phyloP scores from a whole-genome alignment of 2,329 filamentous ascomycete species.

The Massarina eburnea region DNA sequence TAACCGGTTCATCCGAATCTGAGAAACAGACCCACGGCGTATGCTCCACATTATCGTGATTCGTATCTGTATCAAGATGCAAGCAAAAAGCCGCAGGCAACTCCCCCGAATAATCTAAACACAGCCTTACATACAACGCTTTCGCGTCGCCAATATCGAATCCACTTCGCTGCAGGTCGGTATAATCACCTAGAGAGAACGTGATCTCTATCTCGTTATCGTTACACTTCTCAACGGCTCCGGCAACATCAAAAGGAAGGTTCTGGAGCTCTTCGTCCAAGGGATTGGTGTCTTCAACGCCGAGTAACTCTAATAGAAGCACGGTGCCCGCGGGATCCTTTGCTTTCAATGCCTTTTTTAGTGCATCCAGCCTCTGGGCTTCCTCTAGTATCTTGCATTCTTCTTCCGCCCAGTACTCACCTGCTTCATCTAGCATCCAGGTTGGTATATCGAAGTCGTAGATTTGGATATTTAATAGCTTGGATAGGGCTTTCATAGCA shows the following conservation, averaged over 20 bases:
- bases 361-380: conserved; percentile 20
- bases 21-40: conserved; percentile 19
- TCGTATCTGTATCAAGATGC: conserved; percentile 27
- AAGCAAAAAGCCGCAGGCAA: conserved; percentile 27
- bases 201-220: conserved; percentile 31
- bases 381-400: conserved; percentile 27
- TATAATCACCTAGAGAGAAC: conserved; percentile 26
- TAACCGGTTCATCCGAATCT: conserved; percentile 14
- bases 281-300: conserved; percentile 22
- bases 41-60: conserved; percentile 17
- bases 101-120: conserved; percentile 8
- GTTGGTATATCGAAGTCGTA: conserved; percentile 11
- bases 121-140: conserved; percentile 27
- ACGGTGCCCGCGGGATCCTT: conserved; percentile 29
- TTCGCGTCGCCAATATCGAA: conserved; percentile 28
- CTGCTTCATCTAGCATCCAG: conserved; percentile 18
- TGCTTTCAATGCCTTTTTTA: conserved; percentile 25
- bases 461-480: conserved; percentile 19
- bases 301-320: conserved; percentile 24
- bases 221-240: conserved; percentile 26
- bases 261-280: conserved; percentile 31
- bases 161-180: conserved; percentile 25
- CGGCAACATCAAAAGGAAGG: conserved; percentile 22
- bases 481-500: conserved; percentile 22
- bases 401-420: conserved; percentile 18